A percentile compares a stretch with the other conserved stretches of the same genome.
Conservation (phyloP, 345 rosid species). For the Citrus medica region DNA sequence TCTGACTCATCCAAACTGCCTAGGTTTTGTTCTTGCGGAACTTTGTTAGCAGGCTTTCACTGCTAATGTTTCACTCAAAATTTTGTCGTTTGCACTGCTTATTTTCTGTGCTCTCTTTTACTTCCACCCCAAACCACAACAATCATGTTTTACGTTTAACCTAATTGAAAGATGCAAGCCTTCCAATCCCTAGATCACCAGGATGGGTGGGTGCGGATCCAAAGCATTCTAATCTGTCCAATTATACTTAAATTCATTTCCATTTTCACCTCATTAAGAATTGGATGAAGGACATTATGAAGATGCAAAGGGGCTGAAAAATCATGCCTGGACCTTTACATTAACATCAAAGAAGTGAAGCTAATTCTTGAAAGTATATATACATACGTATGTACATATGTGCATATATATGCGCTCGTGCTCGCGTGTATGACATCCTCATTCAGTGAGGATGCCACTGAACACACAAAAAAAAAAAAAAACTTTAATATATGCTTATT, state of each 20-base stretch:
- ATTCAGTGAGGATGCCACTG: no score
- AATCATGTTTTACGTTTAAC: background rate
- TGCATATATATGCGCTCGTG: no score
- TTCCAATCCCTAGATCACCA: background rate
- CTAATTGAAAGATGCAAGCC: background rate
- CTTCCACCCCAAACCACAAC: background rate
- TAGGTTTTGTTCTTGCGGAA: background rate
- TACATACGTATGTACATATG: background rate
- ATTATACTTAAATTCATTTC: background rate
- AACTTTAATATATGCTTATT: background rate
- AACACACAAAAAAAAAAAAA: no score
- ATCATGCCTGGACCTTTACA: background rate
- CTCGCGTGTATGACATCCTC: background rate
- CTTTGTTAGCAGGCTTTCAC: background rate
- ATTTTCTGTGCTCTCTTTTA: background rate
- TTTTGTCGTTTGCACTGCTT: background rate
- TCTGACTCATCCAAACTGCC: background rate
- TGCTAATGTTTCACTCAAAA: background rate
- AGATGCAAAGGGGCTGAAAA: background rate
- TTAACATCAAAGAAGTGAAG: background rate
- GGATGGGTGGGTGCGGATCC: background rate
- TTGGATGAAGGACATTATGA: background rate
- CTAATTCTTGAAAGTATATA: background rate
- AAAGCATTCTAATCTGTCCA: background rate
- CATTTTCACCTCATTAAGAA: background rate